Evolutionary conservation across 2,329 filamentous ascomycete species (phyloP), one percentile per base, ranked within the genome.

Genomic region (Orbilia oligospora): DNA sequence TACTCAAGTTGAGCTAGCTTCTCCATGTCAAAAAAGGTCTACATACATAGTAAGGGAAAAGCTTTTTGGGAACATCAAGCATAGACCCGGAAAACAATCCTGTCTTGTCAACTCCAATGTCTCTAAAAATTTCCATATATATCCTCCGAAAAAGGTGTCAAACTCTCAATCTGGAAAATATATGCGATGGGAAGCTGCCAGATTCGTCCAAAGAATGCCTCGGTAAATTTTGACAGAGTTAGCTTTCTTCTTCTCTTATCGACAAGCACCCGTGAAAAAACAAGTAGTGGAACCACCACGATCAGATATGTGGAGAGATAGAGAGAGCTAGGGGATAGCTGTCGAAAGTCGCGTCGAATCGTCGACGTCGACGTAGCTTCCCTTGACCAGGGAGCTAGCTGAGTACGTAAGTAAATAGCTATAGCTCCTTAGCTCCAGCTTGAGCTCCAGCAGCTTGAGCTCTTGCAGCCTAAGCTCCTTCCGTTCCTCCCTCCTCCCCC

Each of bases 121-220:
- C 46, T 48, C 61, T 46, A 44, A 66, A 33, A 18, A 33, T 36
- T 66, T 66, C 61, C 61, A 49, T 66, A 65, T 65, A 49, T 48
- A 48, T 49, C 61, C 58, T 49, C 36, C 61, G 44, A 65, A 48
- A 64, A 46, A 64, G 27, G 24, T 64, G 33, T 63, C 38, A 24
- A 36, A 20, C 49, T 49, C 44, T 51, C 5, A 38, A 68, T 24
- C 16, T 30, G 64, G 30, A 41, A 68, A 18, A 55, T 41, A 1
- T 46, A 68, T 27, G 64, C 49, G 49, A 68, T 14, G 46, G 4
- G 38, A 58, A 36, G 30, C 53, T 58, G 53, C 53, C 53, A 36
- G 53, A 58, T 58, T 58, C 53, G 53, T 58, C 53, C 16, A 12
- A 38, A 38, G 36, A 24, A 24, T 61, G 20, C 56, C 56, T 61